Percentiles rank a stretch among this genome's conserved stretches.
Evolutionary conservation across 345 rosid species (phyloP).

Genomic region (Rubroshorea leprosula): DNA sequence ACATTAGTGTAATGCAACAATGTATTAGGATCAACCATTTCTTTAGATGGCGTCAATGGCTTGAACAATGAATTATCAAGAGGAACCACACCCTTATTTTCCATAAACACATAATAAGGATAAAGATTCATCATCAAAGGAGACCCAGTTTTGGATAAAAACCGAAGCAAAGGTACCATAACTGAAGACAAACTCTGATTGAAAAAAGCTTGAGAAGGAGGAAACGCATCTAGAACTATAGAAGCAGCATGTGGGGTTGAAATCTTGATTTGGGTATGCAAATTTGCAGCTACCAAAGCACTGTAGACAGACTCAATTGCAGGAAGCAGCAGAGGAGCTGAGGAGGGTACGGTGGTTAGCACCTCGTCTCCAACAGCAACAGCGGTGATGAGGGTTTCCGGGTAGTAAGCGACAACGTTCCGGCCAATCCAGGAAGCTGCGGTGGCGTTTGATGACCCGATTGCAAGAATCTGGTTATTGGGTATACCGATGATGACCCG

Average conservation of each 20-base stretch:
- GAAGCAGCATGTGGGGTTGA: constrained; percentile 96
- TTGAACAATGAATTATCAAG: constrained; percentile 78
- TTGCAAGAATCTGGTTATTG: constrained; percentile 87
- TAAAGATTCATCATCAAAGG: constrained; percentile 97
- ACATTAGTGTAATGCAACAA: constrained; percentile 90
- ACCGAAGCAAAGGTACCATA: constrained; percentile 68
- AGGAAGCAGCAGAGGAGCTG: constrained; percentile 71
- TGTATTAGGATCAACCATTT: constrained; percentile 98
- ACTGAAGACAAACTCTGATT: constrained; percentile 75
- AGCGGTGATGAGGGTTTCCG: constrained; percentile 62
- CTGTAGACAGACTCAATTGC: constrained; percentile 80
- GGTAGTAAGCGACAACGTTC: constrained; percentile 77
- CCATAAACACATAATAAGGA: constrained; percentile 94
- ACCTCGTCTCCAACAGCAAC: constrained; percentile 91
- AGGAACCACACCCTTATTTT: constrained; percentile 94
- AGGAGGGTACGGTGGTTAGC: constrained; percentile 78
- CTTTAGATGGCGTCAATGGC: constrained; percentile 85
- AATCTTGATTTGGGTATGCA: constrained; percentile 74
- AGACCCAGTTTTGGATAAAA: constrained; percentile 71
- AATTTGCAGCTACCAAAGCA: constrained; percentile 88
- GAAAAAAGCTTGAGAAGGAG: constrained; percentile 93
- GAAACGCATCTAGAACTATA: constrained; percentile 67
- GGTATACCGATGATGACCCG: constrained; percentile 84
- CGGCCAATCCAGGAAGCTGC: constrained; percentile 87
- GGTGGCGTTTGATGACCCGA: constrained; percentile 82